Base-by-base conservation (phyloP, 306 rosid genomes). In the Albizia julibrissin region DNA sequence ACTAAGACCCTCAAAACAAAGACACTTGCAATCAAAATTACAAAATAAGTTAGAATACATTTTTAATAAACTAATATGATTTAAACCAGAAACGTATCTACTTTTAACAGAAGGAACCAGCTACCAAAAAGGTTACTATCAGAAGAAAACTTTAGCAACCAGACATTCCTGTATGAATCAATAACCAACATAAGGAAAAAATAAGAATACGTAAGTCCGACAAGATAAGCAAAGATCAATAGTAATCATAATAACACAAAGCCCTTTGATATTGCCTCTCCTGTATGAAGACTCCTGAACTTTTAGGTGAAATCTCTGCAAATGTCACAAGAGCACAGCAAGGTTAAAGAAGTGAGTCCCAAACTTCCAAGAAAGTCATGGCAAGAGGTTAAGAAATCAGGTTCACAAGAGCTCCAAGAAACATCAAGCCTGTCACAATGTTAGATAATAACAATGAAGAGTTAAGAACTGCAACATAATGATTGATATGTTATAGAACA, bases 361-460 rank as follows among this genome's bases (percentile, higher is more conserved):
- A 96, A 92, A 96, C 97, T 96, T 93, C 97, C 91, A 96, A 96
- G 94, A 92, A 96, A 96, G 91, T 93, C 98, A 93, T 93, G 97
- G 97, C 97, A 96, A 93, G 90, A 91, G 94, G 98, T 84, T 87
- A 93, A 89, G 97, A 92, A 93, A 93, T 93, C 97, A 90, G 95
- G 98, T 87, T 92, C 94, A 94, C 91, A 92, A 92, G 90, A 87
- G 97, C 98, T 93, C 99, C 99, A 88, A 91, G 92, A 93, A 93
- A 96, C 98, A 85, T 91, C 96, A 91, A 82, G 90, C 99, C 98
- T 96, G 99, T 96, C 83, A 93, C 89, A 91, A 87, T 80, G 89
- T 88, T 93, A 86, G 84, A 96, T 88, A 80, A 87, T 89, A 87
- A 80, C 92, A 88, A 90, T 74, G 83, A 87, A 82, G 82, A 71